These are phyloP conservation scores for Sugiyamaella castrensis DNA, from an alignment of 1,139 yeast genomes.

Conservation along the genomic window DNA sequence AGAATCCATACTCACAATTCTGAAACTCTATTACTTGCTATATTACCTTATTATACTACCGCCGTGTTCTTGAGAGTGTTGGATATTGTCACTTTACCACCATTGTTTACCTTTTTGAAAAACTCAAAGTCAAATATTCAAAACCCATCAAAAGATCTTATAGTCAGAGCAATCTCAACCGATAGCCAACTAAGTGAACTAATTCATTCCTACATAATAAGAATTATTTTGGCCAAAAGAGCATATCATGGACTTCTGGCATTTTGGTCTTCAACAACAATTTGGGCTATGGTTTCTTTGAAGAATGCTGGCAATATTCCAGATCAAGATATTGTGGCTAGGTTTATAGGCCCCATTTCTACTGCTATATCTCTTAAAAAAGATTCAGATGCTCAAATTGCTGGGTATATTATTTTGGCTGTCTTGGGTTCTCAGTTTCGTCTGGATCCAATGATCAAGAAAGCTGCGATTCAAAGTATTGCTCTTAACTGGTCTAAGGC, in stretches of 20 bases:
- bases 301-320: constrained; percentile 34
- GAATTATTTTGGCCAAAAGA: constrained; percentile 41
- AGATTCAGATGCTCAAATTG: constrained; percentile 66
- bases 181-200: constrained; percentile 67
- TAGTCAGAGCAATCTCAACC: constrained; percentile 65
- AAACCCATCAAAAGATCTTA: constrained; percentile 64
- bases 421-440: constrained; percentile 75
- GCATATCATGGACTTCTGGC: constrained; percentile 66
- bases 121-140: constrained; percentile 65
- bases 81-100: constrained; percentile 72
- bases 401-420: constrained; percentile 77
- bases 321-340: constrained; percentile 41
- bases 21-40: constrained; percentile 64
- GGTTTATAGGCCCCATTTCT: constrained; percentile 47
- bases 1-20: constrained; percentile 70
- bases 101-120: constrained; percentile 66
- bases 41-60: constrained; percentile 72
- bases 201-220: constrained; percentile 58
- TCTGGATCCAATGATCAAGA: constrained; percentile 57
- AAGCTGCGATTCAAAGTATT: constrained; percentile 70
- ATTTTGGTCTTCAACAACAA: constrained; percentile 73
- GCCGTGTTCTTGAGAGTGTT: constrained; percentile 73
- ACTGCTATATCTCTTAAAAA: constrained; percentile 31
- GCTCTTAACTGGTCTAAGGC: constrained; percentile 45
- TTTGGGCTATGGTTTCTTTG: constrained; percentile 58